These are phyloP conservation scores for Ophiostoma montium DNA, from an alignment of 2,329 filamentous ascomycete genomes.

Conservation along the genomic window DNA sequence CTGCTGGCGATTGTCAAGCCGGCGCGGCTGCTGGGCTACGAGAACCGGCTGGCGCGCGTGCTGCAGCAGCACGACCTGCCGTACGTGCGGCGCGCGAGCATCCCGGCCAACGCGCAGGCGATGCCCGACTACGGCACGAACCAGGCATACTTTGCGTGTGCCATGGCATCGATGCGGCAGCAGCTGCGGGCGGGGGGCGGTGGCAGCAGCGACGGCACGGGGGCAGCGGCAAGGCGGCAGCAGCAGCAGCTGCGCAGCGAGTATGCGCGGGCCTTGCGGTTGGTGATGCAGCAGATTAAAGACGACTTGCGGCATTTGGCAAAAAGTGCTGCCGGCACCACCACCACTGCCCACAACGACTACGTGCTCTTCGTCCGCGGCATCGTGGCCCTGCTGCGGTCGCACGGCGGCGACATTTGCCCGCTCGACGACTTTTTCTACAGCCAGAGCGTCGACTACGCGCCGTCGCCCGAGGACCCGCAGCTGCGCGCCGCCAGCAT, in stretches of 20 bases:
- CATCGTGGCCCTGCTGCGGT: conserved; percentile 39
- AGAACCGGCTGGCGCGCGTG: conserved; percentile 34
- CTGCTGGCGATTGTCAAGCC: conserved; percentile 38
- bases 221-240: conserved; percentile 19
- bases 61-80: conserved; percentile 27
- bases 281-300: conserved; percentile 40
- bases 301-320: conserved; percentile 27
- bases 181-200: conserved; percentile 25
- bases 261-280: conserved; percentile 28
- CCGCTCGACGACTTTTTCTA: conserved; percentile 41
- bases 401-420: conserved; percentile 39
- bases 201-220: conserved; percentile 11
- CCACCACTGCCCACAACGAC: conserved; percentile 24
- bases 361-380: conserved; percentile 38
- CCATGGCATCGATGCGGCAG: conserved; percentile 36
- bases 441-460: conserved; percentile 40
- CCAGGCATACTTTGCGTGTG: conserved; percentile 33
- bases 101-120: conserved; percentile 20
- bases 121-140: conserved; percentile 34
- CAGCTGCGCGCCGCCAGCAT: conserved; percentile 42
- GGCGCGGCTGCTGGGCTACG: conserved; percentile 28
- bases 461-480: conserved; percentile 39
- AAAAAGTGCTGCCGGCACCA: conserved; percentile 15
- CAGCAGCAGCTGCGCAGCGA: conserved; percentile 25
- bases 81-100: conserved; percentile 28